These are phyloP conservation scores for Microcos paniculata DNA, from an alignment of 345 rosid genomes.

Conservation along the genomic window DNA sequence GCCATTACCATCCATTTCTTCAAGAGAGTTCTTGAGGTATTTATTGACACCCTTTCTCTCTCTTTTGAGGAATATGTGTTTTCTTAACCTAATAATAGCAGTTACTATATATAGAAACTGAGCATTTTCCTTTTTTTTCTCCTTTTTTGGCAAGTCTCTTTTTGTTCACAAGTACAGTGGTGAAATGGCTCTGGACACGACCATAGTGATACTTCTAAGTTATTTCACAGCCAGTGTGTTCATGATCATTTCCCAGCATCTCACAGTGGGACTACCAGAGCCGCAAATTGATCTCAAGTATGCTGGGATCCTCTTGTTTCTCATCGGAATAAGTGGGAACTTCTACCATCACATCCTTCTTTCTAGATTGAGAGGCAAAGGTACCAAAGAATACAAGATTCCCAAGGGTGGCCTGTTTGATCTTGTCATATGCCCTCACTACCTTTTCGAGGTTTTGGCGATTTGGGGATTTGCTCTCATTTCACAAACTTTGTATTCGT, in stretches of 20 bases:
- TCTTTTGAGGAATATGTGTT: not conserved
- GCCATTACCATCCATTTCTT: slow-evolving; percentile 69
- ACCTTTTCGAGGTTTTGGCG: slow-evolving; percentile 60
- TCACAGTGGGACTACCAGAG: slow-evolving; percentile 35
- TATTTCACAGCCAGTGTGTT: slow-evolving; percentile 37
- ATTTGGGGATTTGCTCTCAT: slow-evolving; percentile 58
- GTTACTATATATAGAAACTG: too few species aligned
- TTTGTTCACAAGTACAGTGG: slow-evolving; percentile 69
- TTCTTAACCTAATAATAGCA: too few species aligned
- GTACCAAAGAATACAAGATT: slow-evolving; percentile 57
- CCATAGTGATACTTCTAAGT: slow-evolving; percentile 31
- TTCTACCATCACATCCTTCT: slow-evolving; percentile 78
- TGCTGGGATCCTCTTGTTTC: slow-evolving; percentile 47
- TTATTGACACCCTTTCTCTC: not conserved
- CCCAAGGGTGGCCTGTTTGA: slow-evolving; percentile 69
- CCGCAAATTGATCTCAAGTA: slow-evolving; percentile 43
- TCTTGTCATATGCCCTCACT: slow-evolving; percentile 72
- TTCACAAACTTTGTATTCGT: slow-evolving; percentile 54
- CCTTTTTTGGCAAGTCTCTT: slow-evolving; percentile 34
- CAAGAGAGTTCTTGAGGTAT: slow-evolving; percentile 62
- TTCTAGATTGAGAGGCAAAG: slow-evolving; percentile 48
- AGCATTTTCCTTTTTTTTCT: too few species aligned
- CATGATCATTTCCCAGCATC: slow-evolving; percentile 47
- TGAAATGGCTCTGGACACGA: slow-evolving; percentile 30
- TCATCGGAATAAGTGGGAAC: slow-evolving; percentile 63